Evolutionary conservation across 257 asterid species (phyloP).

Genomic region (Fraxinus anomala): DNA sequence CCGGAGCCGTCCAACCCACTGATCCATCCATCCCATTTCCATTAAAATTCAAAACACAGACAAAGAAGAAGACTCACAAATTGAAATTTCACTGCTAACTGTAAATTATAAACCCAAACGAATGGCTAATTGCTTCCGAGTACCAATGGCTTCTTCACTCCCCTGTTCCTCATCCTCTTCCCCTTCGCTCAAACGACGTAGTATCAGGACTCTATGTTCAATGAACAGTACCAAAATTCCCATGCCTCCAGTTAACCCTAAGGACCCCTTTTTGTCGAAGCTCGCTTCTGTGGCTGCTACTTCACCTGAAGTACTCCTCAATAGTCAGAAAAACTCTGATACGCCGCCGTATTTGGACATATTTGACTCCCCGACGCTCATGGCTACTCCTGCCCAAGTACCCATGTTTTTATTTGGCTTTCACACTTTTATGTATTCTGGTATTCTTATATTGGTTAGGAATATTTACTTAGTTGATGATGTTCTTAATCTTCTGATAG

Average conservation of each 20-base stretch:
- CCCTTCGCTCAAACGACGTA: conserved; percentile 43
- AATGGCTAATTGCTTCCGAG: conserved; percentile 64
- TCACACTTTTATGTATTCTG: background rate
- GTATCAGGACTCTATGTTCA: conserved; percentile 24
- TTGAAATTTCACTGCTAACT: background rate
- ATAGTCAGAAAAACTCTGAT: conserved; percentile 54
- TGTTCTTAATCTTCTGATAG: background rate
- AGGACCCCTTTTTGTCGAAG: conserved; percentile 71
- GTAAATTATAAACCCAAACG: background rate
- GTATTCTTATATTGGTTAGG: background rate
- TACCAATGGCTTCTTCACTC: conserved; percentile 63
- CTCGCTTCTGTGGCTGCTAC: conserved; percentile 74
- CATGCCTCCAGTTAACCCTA: conserved; percentile 78
- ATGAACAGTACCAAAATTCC: conserved; percentile 51
- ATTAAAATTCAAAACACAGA: background rate
- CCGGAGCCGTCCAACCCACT: background rate
- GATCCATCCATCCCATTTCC: background rate
- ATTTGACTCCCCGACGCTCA: conserved; percentile 72
- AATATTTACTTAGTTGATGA: background rate
- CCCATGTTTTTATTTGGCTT: background rate
- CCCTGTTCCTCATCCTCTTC: conserved; percentile 48
- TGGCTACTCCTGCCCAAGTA: conserved; percentile 87
- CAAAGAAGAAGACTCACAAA: background rate
- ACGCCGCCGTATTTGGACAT: conserved; percentile 67
- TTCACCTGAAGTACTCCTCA: conserved; percentile 61